Evolutionary conservation across 805 yeast species (phyloP), one percentile per base, ranked within the genome.

Genomic region (Alloascoidea africana): DNA sequence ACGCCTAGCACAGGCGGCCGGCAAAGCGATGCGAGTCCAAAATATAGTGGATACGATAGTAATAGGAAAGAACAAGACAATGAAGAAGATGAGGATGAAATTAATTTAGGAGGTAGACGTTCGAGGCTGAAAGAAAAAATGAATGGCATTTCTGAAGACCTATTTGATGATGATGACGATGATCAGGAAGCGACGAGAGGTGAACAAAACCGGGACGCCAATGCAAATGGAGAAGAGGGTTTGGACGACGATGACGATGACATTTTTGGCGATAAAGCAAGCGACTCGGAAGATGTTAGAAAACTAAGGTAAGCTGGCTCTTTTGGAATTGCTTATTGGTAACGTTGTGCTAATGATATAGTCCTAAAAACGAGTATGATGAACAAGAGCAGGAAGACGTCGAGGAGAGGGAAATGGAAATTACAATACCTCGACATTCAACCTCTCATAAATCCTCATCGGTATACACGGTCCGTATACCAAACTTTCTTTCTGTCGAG

Each of bases 401-500:
- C 23, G 53, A 48, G 17, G 44, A 46, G 42, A 46, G 43, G 23
- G 51, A 44, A 32, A 50, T 51, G 44, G 58, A 55, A 36, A 45
- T 54, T 27, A 44, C 53, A n/a, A 41, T 56, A 39, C 60, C 62
- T 3, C 42, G 54, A 34, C 56, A 48, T 38, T 46, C 57, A 5
- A 44, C 56, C 3, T 41, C 54, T 5, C 53, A 50, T 19, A 34
- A 23, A 6, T 42, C 44, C 2, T 30, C 44, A 41, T 32, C 62
- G 50, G 45, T 66, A 46, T 51, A 64, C 53, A 58, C 59, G 43
- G 70, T 81, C 37, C 78, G 81, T 43, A 60, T 87, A 42, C 98
- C 98, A 2, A 76, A 84, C 15, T 89, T 83, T 49, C 59, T 91
- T 41, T 74, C 72, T 38, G 74, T 87, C 23, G 93, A 86, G 42